Percentiles rank a stretch among this genome's conserved stretches.
These are phyloP conservation scores for Podospora conica DNA, from an alignment of 495 filamentous ascomycete genomes.

Conservation along the genomic window DNA sequence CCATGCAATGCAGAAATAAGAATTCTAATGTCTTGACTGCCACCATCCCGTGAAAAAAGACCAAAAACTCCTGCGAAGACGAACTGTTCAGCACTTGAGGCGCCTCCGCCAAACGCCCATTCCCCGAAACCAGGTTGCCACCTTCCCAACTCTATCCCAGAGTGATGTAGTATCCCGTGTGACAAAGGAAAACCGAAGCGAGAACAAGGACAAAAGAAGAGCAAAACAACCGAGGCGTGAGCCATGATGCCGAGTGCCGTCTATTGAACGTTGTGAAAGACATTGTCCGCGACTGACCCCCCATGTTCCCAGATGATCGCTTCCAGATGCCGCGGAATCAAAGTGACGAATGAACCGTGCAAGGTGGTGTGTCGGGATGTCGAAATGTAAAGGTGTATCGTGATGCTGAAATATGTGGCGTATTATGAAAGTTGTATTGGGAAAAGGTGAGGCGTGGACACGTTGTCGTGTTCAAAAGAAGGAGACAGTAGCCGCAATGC, in stretches of 20 bases:
- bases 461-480: background rate
- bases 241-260: background rate
- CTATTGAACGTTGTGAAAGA: background rate
- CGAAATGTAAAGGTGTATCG: background rate
- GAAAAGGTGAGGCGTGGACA: background rate
- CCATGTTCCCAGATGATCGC: background rate
- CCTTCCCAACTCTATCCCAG: background rate
- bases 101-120: slow-evolving; percentile 27
- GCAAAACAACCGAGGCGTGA: background rate
- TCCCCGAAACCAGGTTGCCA: background rate
- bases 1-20: background rate
- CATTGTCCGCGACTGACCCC: too few relatives aligned
- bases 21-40: background rate
- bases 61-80: background rate
- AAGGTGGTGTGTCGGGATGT: background rate
- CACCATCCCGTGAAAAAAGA: background rate
- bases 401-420: background rate
- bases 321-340: background rate
- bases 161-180: background rate
- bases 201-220: background rate
- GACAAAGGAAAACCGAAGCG: background rate
- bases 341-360: background rate
- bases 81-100: slow-evolving; percentile 48
- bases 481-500: background rate
- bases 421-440: background rate